Base-by-base conservation (phyloP, 306 rosid species). In the Hippophae gyantsensis region DNA sequence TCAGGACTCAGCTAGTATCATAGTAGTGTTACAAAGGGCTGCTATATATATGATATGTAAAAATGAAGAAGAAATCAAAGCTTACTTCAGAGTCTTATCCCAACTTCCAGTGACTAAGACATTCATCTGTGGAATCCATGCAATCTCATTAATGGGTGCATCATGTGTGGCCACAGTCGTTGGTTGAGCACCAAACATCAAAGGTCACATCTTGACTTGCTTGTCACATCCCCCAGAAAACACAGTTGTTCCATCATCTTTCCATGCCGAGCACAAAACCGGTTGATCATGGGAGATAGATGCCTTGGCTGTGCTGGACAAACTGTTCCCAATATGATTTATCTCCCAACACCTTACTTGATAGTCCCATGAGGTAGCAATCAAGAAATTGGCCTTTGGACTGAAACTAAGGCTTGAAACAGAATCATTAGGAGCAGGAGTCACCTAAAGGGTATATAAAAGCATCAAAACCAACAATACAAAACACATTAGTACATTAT, bases 171-270 rank as follows among this genome's bases (percentile, higher is more conserved):
- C 90, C 50, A 83, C 89, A 46, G 95, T 84, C 77, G 78, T 42
- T 13, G 93, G 74, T 52, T 89, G 89, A 51, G 79, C 82, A 54
- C 87, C 95, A 45, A 87, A 78, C 42, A 61, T 40, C 66, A 84
- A 73, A 12, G 97, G 86, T 93, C 97, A 89, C 95, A 89, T 89
- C 72, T 89, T 86, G 13, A 77, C 95, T 79, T 86, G 95, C 71
- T 86, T 89, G 63, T 89, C 92, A 43, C 95, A 89, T n/a, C 97
- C 87, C 61, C 89, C 97, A 42, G 93, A 84, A 66, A 84, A 89
- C 45, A 86, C 92, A 1, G 95, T 82, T 0, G 87, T 78, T 43
- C 95, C 97, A 80, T 89, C 97, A 55, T 89, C 97, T 71, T 86
- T 89, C 97, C 95, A 81, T 13, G 92, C 13, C 0, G 89, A 86